Evolutionary conservation across 1,284 basidiomycete species (phyloP), one percentile per base, ranked within the genome.

Genomic region (Marasmius fiardii): DNA sequence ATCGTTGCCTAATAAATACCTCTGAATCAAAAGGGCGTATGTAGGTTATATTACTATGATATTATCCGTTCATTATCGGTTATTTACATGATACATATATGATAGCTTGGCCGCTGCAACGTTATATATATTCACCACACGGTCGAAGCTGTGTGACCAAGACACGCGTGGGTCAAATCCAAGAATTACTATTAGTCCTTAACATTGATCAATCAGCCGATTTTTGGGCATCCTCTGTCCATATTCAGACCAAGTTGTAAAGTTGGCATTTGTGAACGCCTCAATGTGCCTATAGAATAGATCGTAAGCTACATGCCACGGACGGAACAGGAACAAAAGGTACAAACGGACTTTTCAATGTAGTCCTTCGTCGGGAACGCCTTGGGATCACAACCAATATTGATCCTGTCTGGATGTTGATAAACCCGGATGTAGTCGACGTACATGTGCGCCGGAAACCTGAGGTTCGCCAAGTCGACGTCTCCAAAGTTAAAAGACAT

Each of bases 351-450:
- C 80, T 76, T 62, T 37, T 80, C 69, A 62, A 88, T 88, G 63
- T 88, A 88, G 28, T 74, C 69, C 44, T 69, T 68, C 0, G 90
- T 92, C 0, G 89, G 90, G 67, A 78, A 81, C 51, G 80, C 77
- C 10, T 69, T 62, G 3, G 89, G 89, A 62, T 90, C 84, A 65
- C 90, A 92, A 1, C 88, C 86, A n/a, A 88, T 71, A 64, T 84
- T 86, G 51, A 79, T 75, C 12, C 74, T 64, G 44, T 77, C 68
- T 47, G 77, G 74, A 43, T 80, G 75, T 62, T 86, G 86, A 66
- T 88, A 89, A 4, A 91, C 82, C 18, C 90, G 78, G 33, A 91
- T 75, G 67, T 83, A 92, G 65, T 92, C 89, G 57, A 91, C 71
- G 23, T 68, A 68, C 81, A 88, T 81, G 20, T 70, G 73, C 14